Evolutionary conservation across 495 filamentous ascomycete species (phyloP).

Genomic region (Umbilicaria muhlenbergii): DNA sequence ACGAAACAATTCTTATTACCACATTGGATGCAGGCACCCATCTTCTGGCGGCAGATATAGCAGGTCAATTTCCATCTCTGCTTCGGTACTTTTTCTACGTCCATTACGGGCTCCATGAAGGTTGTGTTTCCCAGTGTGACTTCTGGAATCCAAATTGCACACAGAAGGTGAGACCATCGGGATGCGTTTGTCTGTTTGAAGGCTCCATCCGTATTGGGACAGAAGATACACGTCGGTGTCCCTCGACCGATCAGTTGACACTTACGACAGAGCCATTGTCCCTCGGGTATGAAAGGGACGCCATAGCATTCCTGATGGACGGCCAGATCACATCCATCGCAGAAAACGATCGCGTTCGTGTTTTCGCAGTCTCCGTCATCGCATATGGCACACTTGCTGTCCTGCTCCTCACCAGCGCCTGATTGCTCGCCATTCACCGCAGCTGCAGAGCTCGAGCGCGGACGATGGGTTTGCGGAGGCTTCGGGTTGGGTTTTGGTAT

Average conservation of each 20-base stretch:
- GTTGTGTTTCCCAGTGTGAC: slow-evolving; percentile 89
- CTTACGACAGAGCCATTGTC: slow-evolving; percentile 95
- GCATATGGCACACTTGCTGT: slow-evolving; percentile 94
- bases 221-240: slow-evolving; percentile 91
- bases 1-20: slow-evolving; percentile 93
- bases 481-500: slow-evolving; percentile 95
- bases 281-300: slow-evolving; percentile 95
- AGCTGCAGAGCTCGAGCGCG: slow-evolving; percentile 78
- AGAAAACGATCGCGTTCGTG: slow-evolving; percentile 99
- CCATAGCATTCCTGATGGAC: slow-evolving; percentile 99
- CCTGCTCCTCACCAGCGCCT: slow-evolving; percentile 76
- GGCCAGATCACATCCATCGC: slow-evolving; percentile 91
- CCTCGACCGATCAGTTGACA: slow-evolving; percentile 90
- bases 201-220: slow-evolving; percentile 89
- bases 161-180: slow-evolving; percentile 92
- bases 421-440: slow-evolving; percentile 82
- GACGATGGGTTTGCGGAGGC: slow-evolving; percentile 80
- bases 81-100: slow-evolving; percentile 91
- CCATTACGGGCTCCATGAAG: slow-evolving; percentile 96
- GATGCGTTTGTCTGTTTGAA: slow-evolving; percentile 96
- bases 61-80: slow-evolving; percentile 85
- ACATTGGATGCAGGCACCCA: slow-evolving; percentile 98
- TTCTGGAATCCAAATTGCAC: slow-evolving; percentile 97
- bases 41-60: slow-evolving; percentile 93
- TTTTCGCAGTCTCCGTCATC: slow-evolving; percentile 99